Conservation (phyloP, 2,329 filamentous ascomycete species). For the Karstenula rhodostoma region DNA sequence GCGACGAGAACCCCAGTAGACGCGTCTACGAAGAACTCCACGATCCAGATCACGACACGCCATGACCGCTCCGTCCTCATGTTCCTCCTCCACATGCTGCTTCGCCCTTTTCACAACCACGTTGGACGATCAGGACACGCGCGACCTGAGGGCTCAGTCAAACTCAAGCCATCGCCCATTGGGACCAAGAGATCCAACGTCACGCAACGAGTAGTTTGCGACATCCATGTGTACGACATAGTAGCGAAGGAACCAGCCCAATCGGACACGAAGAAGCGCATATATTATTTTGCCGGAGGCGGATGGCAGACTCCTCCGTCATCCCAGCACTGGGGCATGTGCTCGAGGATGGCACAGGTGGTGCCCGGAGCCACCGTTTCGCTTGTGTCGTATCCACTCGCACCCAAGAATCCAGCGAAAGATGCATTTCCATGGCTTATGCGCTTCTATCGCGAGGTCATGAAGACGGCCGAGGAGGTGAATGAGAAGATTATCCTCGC, state of each 20-base stretch:
- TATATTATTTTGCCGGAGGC: constrained; percentile 66
- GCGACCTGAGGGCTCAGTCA: constrained; percentile 52
- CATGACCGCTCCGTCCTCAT: constrained; percentile 51
- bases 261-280: constrained; percentile 36
- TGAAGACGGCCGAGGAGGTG: constrained; percentile 49
- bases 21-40: constrained; percentile 11
- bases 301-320: constrained; percentile 63
- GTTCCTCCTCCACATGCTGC: constrained; percentile 47
- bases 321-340: constrained; percentile 62
- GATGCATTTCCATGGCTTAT: constrained; percentile 58
- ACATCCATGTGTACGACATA: constrained; percentile 58
- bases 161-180: constrained; percentile 47
- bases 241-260: constrained; percentile 24
- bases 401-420: constrained; percentile 61
- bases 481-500: constrained; percentile 58
- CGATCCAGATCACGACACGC: constrained; percentile 48
- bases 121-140: constrained; percentile 42
- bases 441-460: constrained; percentile 53
- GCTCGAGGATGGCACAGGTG: constrained; percentile 54
- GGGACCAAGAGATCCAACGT: constrained; percentile 46
- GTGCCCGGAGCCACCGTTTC: constrained; percentile 54
- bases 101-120: constrained; percentile 47
- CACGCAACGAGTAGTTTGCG: constrained; percentile 52
- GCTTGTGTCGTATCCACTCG: constrained; percentile 63
- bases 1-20: constrained; percentile 1